Evolutionary conservation across 2,329 filamentous ascomycete species (phyloP), one percentile per base, ranked within the genome.

Genomic region (Colletotrichum destructivum): DNA sequence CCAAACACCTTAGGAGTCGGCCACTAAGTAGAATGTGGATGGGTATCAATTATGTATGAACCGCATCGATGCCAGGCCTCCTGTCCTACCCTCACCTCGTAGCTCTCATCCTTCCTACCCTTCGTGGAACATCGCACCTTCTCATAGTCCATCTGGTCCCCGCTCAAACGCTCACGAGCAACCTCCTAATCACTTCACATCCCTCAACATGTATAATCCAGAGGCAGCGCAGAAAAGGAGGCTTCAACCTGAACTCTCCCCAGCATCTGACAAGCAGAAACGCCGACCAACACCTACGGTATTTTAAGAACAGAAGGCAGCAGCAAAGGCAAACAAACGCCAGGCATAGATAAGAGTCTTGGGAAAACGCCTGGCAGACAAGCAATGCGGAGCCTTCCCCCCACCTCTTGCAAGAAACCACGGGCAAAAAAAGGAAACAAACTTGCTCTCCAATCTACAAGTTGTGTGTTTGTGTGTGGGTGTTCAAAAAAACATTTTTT

Each of bases 1-100:
- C 77, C 81, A 4, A 83, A 82, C 66, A 88, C 79, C 68, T 82
- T 7, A 31, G 31, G 31, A 31, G 31, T 31, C 79, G 0, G 88
- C 88, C 1, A 90, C 84, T 46, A 88, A 81, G 0, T 88, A 87
- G 38, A 86, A 80, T 65, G 66, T 38, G 61, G 61, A 65, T 65
- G 66, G 66, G 66, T 69, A 69, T 69, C 66, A 69, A 65, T 69
- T 54, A 66, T 65, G 23, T 66, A 59, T 52, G 40, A 64, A 59
- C 35, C 49, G 26, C 38, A 31, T 61, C 52, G 35, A n/a, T 11
- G 46, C 54, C 46, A 38, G 40, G 3, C 42, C 49, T 21, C 4
- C 11, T 12, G 4, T 2, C 12, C 18, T 12, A 18, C 9, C 51
- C 7, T 54, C 51, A 18, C 16, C 3, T 38, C 40, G 31, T 42